A percentile compares a stretch with the other conserved stretches of the same genome.
Conservation (phyloP, 768 basidiomycete species). For the Collybia sordida region DNA sequence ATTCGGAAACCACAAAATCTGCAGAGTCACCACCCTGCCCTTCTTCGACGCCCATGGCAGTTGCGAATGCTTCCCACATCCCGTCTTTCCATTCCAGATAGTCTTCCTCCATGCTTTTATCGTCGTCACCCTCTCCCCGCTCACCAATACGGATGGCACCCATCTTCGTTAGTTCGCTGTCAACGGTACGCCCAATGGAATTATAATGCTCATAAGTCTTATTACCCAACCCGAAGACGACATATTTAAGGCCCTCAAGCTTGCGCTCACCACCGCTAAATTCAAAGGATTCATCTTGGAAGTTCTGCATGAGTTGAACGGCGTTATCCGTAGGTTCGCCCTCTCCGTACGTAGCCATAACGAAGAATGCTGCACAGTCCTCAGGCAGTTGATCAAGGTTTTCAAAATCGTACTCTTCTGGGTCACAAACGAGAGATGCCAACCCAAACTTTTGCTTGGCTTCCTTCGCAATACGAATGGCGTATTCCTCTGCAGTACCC, state of each 20-base stretch:
- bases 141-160: slow-evolving; percentile 86
- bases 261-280: slow-evolving; percentile 79
- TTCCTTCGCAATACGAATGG: slow-evolving; percentile 96
- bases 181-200: slow-evolving; percentile 79
- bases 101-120: slow-evolving; percentile 99
- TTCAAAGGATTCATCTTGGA: slow-evolving; percentile 83
- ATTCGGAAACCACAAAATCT: slow-evolving; percentile 90
- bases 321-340: slow-evolving; percentile 99
- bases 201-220: slow-evolving; percentile 97
- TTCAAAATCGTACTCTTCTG: slow-evolving; percentile 98
- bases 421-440: slow-evolving; percentile 94
- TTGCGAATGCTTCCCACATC: slow-evolving; percentile 93
- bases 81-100: slow-evolving; percentile 98
- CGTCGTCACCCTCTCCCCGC: slow-evolving; percentile 96
- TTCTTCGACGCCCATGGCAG: slow-evolving; percentile 85
- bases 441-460: slow-evolving; percentile 95
- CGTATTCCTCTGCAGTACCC: slow-evolving; percentile 97
- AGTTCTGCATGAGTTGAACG: slow-evolving; percentile 89
- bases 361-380: slow-evolving; percentile 88
- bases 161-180: slow-evolving; percentile 69
- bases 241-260: slow-evolving; percentile 87
- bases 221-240: slow-evolving; percentile 92
- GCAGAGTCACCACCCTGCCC: slow-evolving; percentile 94
- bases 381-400: slow-evolving; percentile 90
- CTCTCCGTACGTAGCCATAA: slow-evolving; percentile 98